Evolutionary conservation across 2,329 filamentous ascomycete species (phyloP).

Genomic region (Calonectria henricotiae): DNA sequence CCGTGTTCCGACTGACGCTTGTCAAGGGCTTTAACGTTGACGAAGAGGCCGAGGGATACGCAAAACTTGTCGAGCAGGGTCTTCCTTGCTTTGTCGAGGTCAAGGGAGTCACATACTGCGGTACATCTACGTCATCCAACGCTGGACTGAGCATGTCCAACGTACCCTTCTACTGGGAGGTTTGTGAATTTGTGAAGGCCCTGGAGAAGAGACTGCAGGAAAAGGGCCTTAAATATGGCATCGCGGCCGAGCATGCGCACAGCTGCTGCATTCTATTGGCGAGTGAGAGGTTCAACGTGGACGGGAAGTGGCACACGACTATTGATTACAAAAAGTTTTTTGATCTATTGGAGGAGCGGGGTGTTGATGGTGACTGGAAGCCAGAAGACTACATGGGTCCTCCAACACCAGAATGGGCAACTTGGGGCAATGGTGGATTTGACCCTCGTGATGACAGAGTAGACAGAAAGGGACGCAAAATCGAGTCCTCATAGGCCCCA

Average conservation of each 20-base stretch:
- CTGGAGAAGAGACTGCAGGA: slow-evolving; percentile 79
- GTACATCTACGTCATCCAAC: slow-evolving; percentile 86
- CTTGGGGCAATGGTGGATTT: slow-evolving; percentile 95
- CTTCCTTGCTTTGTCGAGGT: slow-evolving; percentile 95
- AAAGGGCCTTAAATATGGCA: slow-evolving; percentile 86
- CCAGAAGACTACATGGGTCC: slow-evolving; percentile 93
- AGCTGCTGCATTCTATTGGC: slow-evolving; percentile 93
- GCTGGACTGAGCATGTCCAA: slow-evolving; percentile 97
- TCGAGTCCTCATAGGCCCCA: slow-evolving; percentile 58
- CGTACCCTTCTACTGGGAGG: slow-evolving; percentile 95
- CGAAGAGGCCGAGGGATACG: slow-evolving; percentile 92
- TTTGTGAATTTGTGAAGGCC: slow-evolving; percentile 84
- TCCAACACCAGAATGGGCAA: slow-evolving; percentile 92
- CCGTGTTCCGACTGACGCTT: slow-evolving; percentile 93
- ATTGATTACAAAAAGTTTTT: slow-evolving; percentile 96
- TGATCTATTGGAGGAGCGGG: slow-evolving; percentile 81
- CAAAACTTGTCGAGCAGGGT: slow-evolving; percentile 87
- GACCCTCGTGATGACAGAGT: slow-evolving; percentile 92
- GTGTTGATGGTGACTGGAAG: slow-evolving; percentile 78
- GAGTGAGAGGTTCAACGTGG: slow-evolving; percentile 82
- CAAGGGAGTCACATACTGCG: slow-evolving; percentile 98
- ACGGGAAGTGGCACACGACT: slow-evolving; percentile 89
- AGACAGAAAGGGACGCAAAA: slow-evolving; percentile 85
- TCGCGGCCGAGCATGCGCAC: slow-evolving; percentile 95
- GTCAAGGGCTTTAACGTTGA: slow-evolving; percentile 99